Percentiles rank a stretch among this genome's conserved stretches.
phyloP scores from a whole-genome alignment of 169 alveolate species.

The Cryptosporidium canis region DNA sequence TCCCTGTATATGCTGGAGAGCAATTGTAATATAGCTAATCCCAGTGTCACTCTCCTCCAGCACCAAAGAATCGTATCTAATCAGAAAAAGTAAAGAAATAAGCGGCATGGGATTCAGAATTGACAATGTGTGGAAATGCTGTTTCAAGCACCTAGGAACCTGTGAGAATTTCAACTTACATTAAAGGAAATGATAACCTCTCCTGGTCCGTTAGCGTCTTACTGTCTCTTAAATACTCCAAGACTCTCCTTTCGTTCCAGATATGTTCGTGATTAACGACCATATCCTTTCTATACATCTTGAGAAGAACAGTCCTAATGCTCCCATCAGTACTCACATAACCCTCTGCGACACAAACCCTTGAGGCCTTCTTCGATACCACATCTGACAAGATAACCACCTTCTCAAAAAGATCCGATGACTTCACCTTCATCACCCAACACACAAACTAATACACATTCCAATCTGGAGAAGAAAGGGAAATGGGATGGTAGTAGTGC shows the following conservation, averaged over 20 bases:
- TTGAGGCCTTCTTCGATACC: constrained; percentile 1
- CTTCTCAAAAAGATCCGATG: constrained; percentile 16
- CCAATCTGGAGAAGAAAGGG: neutral
- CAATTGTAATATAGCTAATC: constrained; percentile 32
- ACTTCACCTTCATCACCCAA: neutral
- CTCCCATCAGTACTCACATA: neutral
- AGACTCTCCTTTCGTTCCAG: constrained; percentile 39
- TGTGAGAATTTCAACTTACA: constrained; percentile 58
- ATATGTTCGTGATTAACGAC: constrained; percentile 13
- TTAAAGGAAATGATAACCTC: neutral
- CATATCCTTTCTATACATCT: constrained; percentile 53
- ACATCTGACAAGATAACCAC: neutral
- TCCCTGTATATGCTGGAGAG: constrained; percentile 16
- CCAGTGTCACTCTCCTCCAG: neutral
- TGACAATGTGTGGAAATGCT: neutral
- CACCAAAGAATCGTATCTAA: constrained; percentile 42
- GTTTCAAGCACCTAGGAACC: neutral
- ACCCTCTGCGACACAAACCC: constrained; percentile 33
- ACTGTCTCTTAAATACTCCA: constrained; percentile 29
- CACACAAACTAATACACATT: neutral
- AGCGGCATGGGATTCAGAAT: neutral
- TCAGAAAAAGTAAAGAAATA: neutral
- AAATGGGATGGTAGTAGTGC: no score
- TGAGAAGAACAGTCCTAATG: neutral
- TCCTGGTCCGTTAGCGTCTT: neutral